Conservation (phyloP, 2,329 filamentous ascomycete genomes). For the Talaromyces sp. region DNA sequence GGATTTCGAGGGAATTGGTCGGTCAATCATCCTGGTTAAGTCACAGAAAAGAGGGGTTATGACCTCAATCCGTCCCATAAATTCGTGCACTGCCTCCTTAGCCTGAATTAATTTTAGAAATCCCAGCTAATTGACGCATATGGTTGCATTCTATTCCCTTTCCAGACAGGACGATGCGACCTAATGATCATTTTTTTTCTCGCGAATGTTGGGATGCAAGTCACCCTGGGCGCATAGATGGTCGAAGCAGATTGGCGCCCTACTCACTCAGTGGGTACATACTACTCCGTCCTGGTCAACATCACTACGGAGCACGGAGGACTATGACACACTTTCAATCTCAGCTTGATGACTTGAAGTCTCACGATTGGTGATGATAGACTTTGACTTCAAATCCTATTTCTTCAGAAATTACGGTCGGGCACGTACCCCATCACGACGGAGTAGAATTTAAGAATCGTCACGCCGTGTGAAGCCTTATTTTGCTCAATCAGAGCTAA, state of each 20-base stretch:
- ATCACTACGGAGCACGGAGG: not conserved
- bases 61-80: not conserved
- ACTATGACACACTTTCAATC: conserved; percentile 1
- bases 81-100: not conserved
- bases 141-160: not conserved
- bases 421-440: not conserved
- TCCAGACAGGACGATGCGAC: not conserved
- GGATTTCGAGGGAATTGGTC: not conserved
- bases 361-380: not conserved
- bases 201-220: not conserved
- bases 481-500: not conserved
- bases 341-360: not conserved
- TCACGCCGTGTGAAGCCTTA: not conserved
- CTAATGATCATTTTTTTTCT: not conserved
- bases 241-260: conserved; percentile 1
- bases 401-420: not conserved
- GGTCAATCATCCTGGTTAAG: not conserved
- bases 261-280: not conserved
- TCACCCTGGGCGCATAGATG: not conserved
- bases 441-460: not conserved
- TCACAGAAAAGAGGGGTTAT: conserved; percentile 1
- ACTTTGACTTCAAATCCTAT: not conserved
- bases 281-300: not conserved
- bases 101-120: conserved; percentile 6
- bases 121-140: not conserved